A percentile compares a stretch with the other conserved stretches of the same genome.
phyloP scores from a whole-genome alignment of 2,329 filamentous ascomycete genomes.

The Neoscytalidium dimidiatum region DNA sequence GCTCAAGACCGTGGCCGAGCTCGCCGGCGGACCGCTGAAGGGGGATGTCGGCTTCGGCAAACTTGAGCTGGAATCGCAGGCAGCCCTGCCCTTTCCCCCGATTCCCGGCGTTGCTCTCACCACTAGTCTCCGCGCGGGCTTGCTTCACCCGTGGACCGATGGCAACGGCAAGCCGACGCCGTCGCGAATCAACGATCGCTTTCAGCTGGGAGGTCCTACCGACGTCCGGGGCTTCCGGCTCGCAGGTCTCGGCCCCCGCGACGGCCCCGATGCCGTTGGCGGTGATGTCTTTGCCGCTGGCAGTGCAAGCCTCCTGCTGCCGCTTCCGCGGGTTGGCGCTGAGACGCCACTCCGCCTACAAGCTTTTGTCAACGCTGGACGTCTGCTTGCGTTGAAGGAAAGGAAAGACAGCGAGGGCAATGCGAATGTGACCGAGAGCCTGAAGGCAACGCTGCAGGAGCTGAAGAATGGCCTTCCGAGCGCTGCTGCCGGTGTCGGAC shows the following conservation, averaged over 20 bases:
- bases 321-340: conserved; percentile 76
- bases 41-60: conserved; percentile 96
- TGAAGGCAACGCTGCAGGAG: conserved; percentile 67
- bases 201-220: conserved; percentile 90
- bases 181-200: conserved; percentile 89
- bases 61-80: conserved; percentile 80
- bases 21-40: conserved; percentile 83
- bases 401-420: conserved; percentile 40
- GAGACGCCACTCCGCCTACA: conserved; percentile 87
- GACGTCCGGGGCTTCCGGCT: conserved; percentile 93
- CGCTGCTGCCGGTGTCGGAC: conserved; percentile 79
- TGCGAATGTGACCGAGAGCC: conserved; percentile 53
- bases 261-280: conserved; percentile 82
- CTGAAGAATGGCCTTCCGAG: conserved; percentile 78
- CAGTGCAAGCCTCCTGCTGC: conserved; percentile 81
- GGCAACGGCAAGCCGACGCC: conserved; percentile 60
- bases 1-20: conserved; percentile 72
- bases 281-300: conserved; percentile 91
- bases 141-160: conserved; percentile 79
- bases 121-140: conserved; percentile 75
- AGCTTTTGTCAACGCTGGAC: conserved; percentile 86
- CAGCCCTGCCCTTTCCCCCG: conserved; percentile 68
- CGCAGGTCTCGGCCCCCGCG: conserved; percentile 83
- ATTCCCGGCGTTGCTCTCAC: conserved; percentile 82
- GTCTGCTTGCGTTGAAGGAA: conserved; percentile 73